Evolutionary conservation across 2,329 filamentous ascomycete genomes (phyloP), one percentile per base, ranked within the genome.

Genomic region (Botryotinia calthae): DNA sequence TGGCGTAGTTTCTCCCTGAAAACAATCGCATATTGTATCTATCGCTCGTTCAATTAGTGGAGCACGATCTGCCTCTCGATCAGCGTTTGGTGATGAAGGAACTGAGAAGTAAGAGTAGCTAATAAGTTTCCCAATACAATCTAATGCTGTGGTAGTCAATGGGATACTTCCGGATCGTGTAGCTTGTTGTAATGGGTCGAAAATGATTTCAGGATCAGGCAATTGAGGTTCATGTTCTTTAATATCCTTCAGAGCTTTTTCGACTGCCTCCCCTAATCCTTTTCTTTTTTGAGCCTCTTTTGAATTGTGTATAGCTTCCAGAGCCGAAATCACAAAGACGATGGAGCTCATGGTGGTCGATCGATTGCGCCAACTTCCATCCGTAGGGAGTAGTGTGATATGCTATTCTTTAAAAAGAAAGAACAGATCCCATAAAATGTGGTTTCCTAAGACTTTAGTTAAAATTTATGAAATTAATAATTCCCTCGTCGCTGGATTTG

Each of bases 11-110:
- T 99, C 96, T 80, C 96, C 95, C 81, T 98, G 95, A 81, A 99
- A 99, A 82, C 96, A 99, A 81, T 98, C 95, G 86, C 96, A 99
- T 85, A 99, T 99, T 51, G 96, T 97, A 83, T 99, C 97, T 80
- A 99, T 99, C 73, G 97, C 96, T 76, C 95, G 89, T 84, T 99
- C 97, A 80, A 99, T 99, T 77, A 99, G 86, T 25, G 95, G 95
- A 6, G 92, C 86, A 58, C 85, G 85, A 68, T 80, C 79, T 73
- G 77, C 78, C 64, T 84, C 83, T 72, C 79, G 79, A 71, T 82
- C 79, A 65, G 78, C 76, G 75, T 80, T 79, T 48, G 84, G 82
- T 34, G 83, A 83, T 69, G 85, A 85, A 51, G 91, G 88, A 67
- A 93, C 89, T 66, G 95, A 95, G 82, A 99, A 98, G 86, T 98